These are phyloP conservation scores for Fusarium torulosum DNA, from an alignment of 2,329 filamentous ascomycete genomes.

Conservation along the genomic window DNA sequence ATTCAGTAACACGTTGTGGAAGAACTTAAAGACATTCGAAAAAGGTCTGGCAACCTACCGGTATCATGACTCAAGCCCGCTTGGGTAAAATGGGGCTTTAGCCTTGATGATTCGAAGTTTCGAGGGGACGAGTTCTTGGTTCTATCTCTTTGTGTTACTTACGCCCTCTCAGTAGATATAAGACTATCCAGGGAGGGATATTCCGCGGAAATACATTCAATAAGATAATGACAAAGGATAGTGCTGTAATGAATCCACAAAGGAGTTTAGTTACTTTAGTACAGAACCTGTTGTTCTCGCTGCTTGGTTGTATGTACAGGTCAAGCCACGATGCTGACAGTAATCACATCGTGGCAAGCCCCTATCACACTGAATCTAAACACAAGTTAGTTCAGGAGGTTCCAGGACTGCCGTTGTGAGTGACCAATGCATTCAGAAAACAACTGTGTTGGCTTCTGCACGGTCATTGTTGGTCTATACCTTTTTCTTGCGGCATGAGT, in stretches of 20 bases:
- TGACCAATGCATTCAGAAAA: neutral
- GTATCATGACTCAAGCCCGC: neutral
- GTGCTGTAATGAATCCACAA: too few relatives aligned
- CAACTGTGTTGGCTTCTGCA: neutral
- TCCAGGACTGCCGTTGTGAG: neutral
- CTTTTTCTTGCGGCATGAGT: constrained; percentile 20
- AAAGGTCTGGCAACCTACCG: neutral
- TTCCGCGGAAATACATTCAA: too few relatives aligned
- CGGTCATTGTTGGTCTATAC: neutral
- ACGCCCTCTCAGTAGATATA: too few relatives aligned
- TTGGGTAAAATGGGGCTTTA: neutral
- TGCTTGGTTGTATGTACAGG: constrained; percentile 6
- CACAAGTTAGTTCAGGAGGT: fast-evolving
- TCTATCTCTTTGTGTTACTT: neutral
- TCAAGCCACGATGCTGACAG: neutral
- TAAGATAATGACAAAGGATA: too few relatives aligned
- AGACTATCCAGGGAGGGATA: neutral
- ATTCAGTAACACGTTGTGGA: too few relatives aligned
- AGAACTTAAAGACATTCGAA: too few relatives aligned
- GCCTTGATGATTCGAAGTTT: neutral
- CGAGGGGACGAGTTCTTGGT: neutral
- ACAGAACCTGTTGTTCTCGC: neutral
- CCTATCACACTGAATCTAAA: constrained; percentile 11
- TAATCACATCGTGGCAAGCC: constrained; percentile 13
- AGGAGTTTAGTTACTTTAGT: neutral